Evolutionary conservation across 805 yeast species (phyloP).

Genomic region (Torulaspora maleeae): DNA sequence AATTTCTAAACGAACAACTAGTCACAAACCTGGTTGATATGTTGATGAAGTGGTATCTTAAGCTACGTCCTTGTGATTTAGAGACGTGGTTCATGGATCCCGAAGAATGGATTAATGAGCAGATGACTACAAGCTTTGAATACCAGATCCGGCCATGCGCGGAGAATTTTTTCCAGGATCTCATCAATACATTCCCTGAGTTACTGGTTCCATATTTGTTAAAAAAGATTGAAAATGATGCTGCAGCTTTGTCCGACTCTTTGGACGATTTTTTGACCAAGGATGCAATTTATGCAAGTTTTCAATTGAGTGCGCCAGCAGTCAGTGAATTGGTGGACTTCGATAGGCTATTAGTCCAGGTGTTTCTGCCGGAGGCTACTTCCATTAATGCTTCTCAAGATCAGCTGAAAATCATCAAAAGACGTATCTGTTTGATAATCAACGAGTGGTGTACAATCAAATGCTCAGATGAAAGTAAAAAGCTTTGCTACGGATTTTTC

Average conservation of each 20-base stretch:
- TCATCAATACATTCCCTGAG: slow-evolving; percentile 59
- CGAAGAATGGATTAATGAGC: slow-evolving; percentile 89
- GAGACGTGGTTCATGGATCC: slow-evolving; percentile 84
- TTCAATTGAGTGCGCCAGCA: slow-evolving; percentile 68
- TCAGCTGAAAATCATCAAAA: slow-evolving; percentile 57
- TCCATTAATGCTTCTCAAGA: slow-evolving; percentile 39
- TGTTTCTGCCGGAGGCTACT: slow-evolving; percentile 60
- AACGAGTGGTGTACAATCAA: slow-evolving; percentile 76
- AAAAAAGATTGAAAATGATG: slow-evolving; percentile 48
- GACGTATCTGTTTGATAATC: slow-evolving; percentile 73
- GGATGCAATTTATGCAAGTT: slow-evolving; percentile 78
- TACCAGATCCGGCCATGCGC: slow-evolving; percentile 83
- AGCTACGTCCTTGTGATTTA: slow-evolving; percentile 67
- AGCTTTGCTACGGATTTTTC: slow-evolving; percentile 55
- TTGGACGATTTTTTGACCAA: slow-evolving; percentile 54
- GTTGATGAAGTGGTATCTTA: slow-evolving; percentile 67
- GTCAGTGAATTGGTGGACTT: slow-evolving; percentile 65
- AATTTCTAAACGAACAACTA: slow-evolving; percentile 55
- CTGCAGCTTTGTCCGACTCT: slow-evolving; percentile 31
- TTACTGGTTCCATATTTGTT: slow-evolving; percentile 52
- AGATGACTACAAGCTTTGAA: slow-evolving; percentile 71
- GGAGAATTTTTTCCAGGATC: slow-evolving; percentile 73
- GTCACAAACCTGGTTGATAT: slow-evolving; percentile 58
- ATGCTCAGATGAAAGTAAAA: slow-evolving; percentile 54
- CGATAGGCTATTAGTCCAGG: slow-evolving; percentile 53